Evolutionary conservation across 2,329 filamentous ascomycete species (phyloP), one percentile per base, ranked within the genome.

Genomic region (Pyrenophora seminiperda): DNA sequence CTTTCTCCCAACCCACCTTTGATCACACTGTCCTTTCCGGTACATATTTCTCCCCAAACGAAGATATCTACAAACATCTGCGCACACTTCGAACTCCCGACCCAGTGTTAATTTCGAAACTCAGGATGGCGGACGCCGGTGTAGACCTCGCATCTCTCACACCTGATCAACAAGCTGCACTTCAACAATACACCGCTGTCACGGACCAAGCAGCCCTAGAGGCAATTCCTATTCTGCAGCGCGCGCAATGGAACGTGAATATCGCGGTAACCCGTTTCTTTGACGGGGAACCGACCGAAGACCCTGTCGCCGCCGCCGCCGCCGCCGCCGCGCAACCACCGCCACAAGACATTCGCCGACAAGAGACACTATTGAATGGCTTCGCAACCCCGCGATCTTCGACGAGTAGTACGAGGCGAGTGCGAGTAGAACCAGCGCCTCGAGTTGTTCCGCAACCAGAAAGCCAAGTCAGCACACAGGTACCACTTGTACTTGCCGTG

Each of bases 201-300:
- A 97, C 94, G 19, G 86, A 92, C 62, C 91, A 97, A 73, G 87
- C 91, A 17, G 73, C 85, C 36, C 81, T 84, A 34, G 85, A 90
- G 50, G 91, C 94, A 2, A 79, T 96, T 40, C 85, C 90, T 1
- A 73, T 99, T 4, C 79, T 99, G 2, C 83, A 87, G 61, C 81
- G 91, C 55, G 96, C 91, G 48, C 88, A 97, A 79, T 99, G 94
- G 94, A 99, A 97, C 69, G 89, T 96, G 0, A 89, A 93, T 79
- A 96, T 97, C 65, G 93, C 94, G 50, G 93, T 99, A 58, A 85
- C 94, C 59, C 95, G 95, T 70, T 97, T 97, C 83, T 99, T 97
- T 72, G 94, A 99, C 67, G 94, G 94, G 62, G 94, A 97, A 76
- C 88, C 88, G 3, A 83, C 91, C 40, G 90, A 96, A 50, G 71